These are phyloP conservation scores for Clavariopsis aquatica DNA, from an alignment of 495 filamentous ascomycete genomes.

Conservation along the genomic window DNA sequence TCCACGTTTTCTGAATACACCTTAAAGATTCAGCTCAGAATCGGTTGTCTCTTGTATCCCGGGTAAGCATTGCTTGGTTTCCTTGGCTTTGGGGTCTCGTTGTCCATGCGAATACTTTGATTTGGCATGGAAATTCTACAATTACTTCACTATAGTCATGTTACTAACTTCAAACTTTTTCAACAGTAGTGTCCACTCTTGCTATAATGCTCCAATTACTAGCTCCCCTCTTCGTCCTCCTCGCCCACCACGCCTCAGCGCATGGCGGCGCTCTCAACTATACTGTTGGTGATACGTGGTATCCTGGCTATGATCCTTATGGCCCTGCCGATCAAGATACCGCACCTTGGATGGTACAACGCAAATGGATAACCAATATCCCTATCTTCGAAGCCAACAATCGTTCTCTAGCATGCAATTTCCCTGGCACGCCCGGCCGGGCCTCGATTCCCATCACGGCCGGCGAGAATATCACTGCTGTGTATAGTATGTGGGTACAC, in stretches of 20 bases:
- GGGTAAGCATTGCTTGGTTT: constrained; percentile 12
- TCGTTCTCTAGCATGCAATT: constrained; percentile 56
- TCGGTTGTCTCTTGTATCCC: not conserved
- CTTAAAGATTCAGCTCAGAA: not conserved
- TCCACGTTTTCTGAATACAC: not conserved
- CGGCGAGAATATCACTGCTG: constrained; percentile 52
- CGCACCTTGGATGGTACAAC: constrained; percentile 50
- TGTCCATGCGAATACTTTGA: not conserved
- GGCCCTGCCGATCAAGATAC: constrained; percentile 43
- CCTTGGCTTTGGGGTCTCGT: not conserved
- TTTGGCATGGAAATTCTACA: not conserved
- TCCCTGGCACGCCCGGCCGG: constrained; percentile 53
- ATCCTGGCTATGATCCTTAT: constrained; percentile 52
- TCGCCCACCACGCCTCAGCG: constrained; percentile 37
- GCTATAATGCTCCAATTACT: constrained; percentile 12
- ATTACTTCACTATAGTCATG: not conserved
- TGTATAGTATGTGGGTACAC: constrained; percentile 61
- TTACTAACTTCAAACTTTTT: not conserved
- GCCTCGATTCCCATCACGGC: constrained; percentile 49
- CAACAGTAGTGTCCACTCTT: too few relatives aligned
- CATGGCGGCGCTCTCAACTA: constrained; percentile 62
- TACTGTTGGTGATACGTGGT: constrained; percentile 54
- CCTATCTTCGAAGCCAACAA: constrained; percentile 57
- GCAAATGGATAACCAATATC: constrained; percentile 49
- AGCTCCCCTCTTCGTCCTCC: constrained; percentile 9